phyloP scores from a whole-genome alignment of 1,139 yeast species.

The Magnusiomyces starmeri region DNA sequence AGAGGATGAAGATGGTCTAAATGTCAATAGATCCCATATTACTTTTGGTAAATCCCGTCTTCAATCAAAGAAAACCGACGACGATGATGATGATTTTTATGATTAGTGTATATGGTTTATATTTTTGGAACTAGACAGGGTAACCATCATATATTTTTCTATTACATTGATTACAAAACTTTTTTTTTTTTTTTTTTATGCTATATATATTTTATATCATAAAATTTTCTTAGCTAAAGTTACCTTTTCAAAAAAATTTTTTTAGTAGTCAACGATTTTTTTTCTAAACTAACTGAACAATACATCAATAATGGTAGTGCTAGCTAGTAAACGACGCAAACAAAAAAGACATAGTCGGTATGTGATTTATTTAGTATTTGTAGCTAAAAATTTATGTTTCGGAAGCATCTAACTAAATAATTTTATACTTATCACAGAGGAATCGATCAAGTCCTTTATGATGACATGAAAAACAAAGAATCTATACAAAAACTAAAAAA shows the following conservation, averaged over 20 bases:
- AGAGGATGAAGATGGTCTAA: constrained; percentile 49
- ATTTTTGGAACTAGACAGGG: too few relatives aligned
- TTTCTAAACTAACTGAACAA: background rate
- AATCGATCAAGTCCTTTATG: constrained; percentile 64
- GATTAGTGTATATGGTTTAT: constrained; percentile 11
- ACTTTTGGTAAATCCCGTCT: constrained; percentile 6
- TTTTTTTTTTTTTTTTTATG: background rate
- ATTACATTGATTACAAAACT: background rate
- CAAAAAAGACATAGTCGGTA: constrained; percentile 8
- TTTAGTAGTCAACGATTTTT: background rate
- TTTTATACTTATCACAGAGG: constrained; percentile 42
- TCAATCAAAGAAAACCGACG: constrained; percentile 5
- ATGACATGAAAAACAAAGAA: constrained; percentile 61
- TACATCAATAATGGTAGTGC: constrained; percentile 3
- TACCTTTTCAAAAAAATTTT: background rate
- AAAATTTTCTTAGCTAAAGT: background rate
- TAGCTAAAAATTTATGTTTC: background rate
- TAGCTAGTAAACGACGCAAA: constrained; percentile 6
- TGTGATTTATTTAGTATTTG: background rate
- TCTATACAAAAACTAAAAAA: constrained; percentile 57
- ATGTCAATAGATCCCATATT: background rate
- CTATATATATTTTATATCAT: background rate
- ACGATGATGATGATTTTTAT: constrained; percentile 16
- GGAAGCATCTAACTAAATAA: too few relatives aligned
- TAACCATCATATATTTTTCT: background rate